Base-by-base conservation (phyloP, 2,329 filamentous ascomycete genomes). In the Paecilomyces fulvus region DNA sequence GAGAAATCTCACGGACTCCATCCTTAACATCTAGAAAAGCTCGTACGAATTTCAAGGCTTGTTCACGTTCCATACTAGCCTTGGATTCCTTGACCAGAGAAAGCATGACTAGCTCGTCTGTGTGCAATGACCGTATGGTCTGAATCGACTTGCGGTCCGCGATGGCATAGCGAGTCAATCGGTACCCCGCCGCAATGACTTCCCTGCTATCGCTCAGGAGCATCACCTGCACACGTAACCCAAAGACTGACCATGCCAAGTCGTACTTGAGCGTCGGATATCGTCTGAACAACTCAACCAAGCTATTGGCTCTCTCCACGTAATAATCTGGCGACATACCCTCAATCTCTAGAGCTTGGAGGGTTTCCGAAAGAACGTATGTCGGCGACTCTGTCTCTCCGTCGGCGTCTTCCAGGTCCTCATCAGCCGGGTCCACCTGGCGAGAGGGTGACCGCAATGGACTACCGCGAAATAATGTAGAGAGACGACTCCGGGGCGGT, bases 21-120 rank as follows among this genome's bases (percentile, higher is more conserved):
- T 91, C 90, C 68, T 96, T 96, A 61, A 97, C 90, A 68, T 99
- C 94, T 2, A 99, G 78, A 67, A 99, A 99, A 9, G 92, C 90
- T 58, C 94, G 85, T 25, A 97, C 87, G 70, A 99, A 96, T 70
- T 99, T 99, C 65, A 99, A 78, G 11, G 94, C 94, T 73, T 99
- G 94, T 72, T 99, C 94, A 55, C 95, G 84, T 75, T 99, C 94
- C 17, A 99, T 89, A 64, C 92, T 92, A n/a, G 92, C 90, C 72
- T 96, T 97, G 67, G 89, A 88, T 70, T 97, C 94, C 70, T 97
- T 97, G 61, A 95, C 90, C 31, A 99, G 78, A 0, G 94, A 97
- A 65, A 92, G 80, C 43, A 96, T 90, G 28, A 96, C 92, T 20
- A 97, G 79, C 65, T 90, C 92, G 70, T 99, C 95, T 0, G 91